Percentiles rank a stretch among this genome's conserved stretches.
Conservation (phyloP, 495 filamentous ascomycete genomes). For the Talaromyces proteolyticus region DNA sequence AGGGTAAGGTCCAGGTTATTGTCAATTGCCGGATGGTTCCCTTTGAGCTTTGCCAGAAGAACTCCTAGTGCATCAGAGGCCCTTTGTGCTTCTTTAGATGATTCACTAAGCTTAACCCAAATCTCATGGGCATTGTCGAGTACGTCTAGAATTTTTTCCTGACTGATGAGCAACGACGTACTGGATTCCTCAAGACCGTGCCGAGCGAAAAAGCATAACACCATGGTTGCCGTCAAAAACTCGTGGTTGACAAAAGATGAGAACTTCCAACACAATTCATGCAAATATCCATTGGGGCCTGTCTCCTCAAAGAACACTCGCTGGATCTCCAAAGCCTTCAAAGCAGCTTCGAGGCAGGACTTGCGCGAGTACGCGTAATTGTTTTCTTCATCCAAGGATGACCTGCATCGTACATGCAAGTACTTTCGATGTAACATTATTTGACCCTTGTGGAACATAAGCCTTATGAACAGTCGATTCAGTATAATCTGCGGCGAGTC, state of each 20-base stretch:
- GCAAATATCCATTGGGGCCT: background rate
- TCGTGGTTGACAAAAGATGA: background rate
- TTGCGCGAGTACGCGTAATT: background rate
- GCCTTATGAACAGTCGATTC: background rate
- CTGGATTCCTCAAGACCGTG: background rate
- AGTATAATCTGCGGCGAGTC: background rate
- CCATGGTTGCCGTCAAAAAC: constrained; percentile 2
- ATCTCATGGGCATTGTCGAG: background rate
- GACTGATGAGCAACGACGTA: background rate
- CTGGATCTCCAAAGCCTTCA: background rate
- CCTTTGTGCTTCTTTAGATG: background rate
- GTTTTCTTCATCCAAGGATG: background rate
- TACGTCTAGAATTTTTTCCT: background rate
- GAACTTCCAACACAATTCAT: background rate
- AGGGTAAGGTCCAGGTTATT: no score
- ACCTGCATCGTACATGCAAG: background rate
- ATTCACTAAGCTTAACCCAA: background rate
- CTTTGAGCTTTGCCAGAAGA: background rate
- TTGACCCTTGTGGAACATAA: constrained; percentile 1
- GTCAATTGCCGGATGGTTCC: no score
- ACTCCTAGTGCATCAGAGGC: background rate
- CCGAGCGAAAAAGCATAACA: background rate
- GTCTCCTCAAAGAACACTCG: background rate
- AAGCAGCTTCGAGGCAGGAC: background rate
- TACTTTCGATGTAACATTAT: background rate